phyloP scores from a whole-genome alignment of 2,329 filamentous ascomycete genomes.

The Fulvia fulva region DNA sequence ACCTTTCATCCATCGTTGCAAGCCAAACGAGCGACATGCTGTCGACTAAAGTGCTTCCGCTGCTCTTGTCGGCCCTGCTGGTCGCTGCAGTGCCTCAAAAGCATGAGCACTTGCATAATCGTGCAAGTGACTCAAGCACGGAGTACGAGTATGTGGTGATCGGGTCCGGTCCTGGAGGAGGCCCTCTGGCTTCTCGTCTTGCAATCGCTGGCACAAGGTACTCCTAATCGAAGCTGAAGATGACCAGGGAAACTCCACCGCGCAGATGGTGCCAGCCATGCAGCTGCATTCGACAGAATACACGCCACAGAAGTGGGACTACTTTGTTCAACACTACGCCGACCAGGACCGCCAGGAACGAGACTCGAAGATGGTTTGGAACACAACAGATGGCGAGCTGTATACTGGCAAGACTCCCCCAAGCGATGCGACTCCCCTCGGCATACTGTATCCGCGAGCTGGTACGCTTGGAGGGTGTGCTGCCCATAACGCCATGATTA shows the following conservation, averaged over 20 bases:
- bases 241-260: constrained; percentile 50
- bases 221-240: constrained; percentile 61
- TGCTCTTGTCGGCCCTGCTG: neutral
- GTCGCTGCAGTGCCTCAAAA: neutral
- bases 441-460: constrained; percentile 56
- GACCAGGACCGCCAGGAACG: constrained; percentile 50
- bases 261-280: constrained; percentile 54
- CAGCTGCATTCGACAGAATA: constrained; percentile 54
- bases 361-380: constrained; percentile 49
- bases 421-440: constrained; percentile 48
- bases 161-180: constrained; percentile 58
- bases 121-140: constrained; percentile 5
- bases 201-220: constrained; percentile 58
- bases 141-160: constrained; percentile 61
- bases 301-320: constrained; percentile 57
- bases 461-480: constrained; percentile 57
- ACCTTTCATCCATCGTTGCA: neutral
- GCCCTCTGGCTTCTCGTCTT: constrained; percentile 55
- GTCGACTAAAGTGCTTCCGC: neutral
- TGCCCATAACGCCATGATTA: constrained; percentile 59
- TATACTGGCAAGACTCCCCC: constrained; percentile 56
- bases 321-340: constrained; percentile 60
- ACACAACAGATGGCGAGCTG: constrained; percentile 45
- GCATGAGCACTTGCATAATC: neutral
- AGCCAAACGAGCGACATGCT: neutral